Base-by-base conservation (phyloP, 2,329 filamentous ascomycete species). In the Sclerotinia trifoliorum region DNA sequence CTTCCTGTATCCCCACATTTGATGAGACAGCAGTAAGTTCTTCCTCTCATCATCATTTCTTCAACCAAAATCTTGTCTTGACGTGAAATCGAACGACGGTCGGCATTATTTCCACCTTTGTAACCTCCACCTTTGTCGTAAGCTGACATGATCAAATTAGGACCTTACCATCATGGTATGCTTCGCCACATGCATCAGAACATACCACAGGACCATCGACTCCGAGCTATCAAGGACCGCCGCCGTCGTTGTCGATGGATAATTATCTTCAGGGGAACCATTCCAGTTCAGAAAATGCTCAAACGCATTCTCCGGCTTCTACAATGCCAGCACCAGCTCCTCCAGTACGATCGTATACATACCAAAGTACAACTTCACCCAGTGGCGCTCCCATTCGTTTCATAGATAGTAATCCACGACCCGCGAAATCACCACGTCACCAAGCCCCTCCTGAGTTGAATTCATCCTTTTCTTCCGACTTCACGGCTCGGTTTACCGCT, bases 361-460 rank as follows among this genome's bases (percentile, higher is more conserved):
- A 66, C 60, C 65, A 65, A 54, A 39, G 60, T 66, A 58, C 68
- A 17, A 56, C n/a, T 44, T 60, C 68, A 35, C 56, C 63, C 35
- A 24, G 68, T 49, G 29, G 65, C 15, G 48, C 65, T 49, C 70
- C 71, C 21, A 68, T 74, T 26, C 70, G 73, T 11, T 77, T 74
- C 60, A 67, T 76, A 19, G 75, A 78, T 66, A 74, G 67, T 54
- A 78, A 78, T 58, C 75, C 75, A 10, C 70, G 77, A 19, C 76
- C 76, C 21, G 51, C 74, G 19, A 78, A 78, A 61, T 78, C 76
- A 7, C 77, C 77, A 48, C 70, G 77, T 13, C 76, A 78, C 69
- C 68, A 71, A 51, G 74, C 68, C 21, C 74, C 75, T 21, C 71
- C 73, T 13, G 73, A 76, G 15, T 48, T 73, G 17, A 71, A 72